A percentile compares a stretch with the other conserved stretches of the same genome.
Conservation (phyloP, 2,329 filamentous ascomycete species). For the Aureobasidium subglaciale region DNA sequence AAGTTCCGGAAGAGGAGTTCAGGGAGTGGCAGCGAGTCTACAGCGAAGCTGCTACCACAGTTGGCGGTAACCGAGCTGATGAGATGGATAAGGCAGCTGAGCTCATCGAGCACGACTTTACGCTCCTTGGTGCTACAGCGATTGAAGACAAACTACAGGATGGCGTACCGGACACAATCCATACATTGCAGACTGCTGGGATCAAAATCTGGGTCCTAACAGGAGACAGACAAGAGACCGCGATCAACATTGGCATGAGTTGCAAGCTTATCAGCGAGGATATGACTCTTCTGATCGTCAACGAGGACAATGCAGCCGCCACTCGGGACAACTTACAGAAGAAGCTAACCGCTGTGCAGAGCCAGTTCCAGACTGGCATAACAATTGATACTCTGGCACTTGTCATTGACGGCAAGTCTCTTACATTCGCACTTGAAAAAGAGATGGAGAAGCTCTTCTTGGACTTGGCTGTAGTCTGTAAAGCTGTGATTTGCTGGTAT, state of each 20-base stretch:
- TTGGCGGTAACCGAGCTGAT: slow-evolving; percentile 85
- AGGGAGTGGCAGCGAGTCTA: slow-evolving; percentile 80
- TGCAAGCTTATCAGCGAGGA: slow-evolving; percentile 98
- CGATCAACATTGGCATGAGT: slow-evolving; percentile 99
- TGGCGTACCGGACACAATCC: slow-evolving; percentile 94
- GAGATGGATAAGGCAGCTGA: slow-evolving; percentile 97
- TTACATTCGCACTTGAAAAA: slow-evolving; percentile 87
- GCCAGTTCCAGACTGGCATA: slow-evolving; percentile 66
- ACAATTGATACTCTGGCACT: slow-evolving; percentile 84
- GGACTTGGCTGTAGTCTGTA: slow-evolving; percentile 90
- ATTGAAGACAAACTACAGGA: slow-evolving; percentile 97
- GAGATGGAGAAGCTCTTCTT: slow-evolving; percentile 91
- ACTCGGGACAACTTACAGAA: slow-evolving; percentile 87
- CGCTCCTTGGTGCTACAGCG: slow-evolving; percentile 85
- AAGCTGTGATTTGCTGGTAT: slow-evolving; percentile 89
- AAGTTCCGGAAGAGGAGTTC: slow-evolving; percentile 83
- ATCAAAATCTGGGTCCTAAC: slow-evolving; percentile 99
- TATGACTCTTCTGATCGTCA: slow-evolving; percentile 95
- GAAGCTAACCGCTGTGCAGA: slow-evolving; percentile 85
- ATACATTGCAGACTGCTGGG: slow-evolving; percentile 89
- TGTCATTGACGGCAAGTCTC: slow-evolving; percentile 90
- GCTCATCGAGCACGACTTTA: slow-evolving; percentile 87
- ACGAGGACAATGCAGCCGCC: slow-evolving; percentile 72
- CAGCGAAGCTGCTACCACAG: slow-evolving; percentile 80
- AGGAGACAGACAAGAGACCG: slow-evolving; percentile 94